A percentile compares a stretch with the other conserved stretches of the same genome.
Evolutionary conservation across 2,329 filamentous ascomycete species (phyloP).

Genomic region (Beauveria medogensis): DNA sequence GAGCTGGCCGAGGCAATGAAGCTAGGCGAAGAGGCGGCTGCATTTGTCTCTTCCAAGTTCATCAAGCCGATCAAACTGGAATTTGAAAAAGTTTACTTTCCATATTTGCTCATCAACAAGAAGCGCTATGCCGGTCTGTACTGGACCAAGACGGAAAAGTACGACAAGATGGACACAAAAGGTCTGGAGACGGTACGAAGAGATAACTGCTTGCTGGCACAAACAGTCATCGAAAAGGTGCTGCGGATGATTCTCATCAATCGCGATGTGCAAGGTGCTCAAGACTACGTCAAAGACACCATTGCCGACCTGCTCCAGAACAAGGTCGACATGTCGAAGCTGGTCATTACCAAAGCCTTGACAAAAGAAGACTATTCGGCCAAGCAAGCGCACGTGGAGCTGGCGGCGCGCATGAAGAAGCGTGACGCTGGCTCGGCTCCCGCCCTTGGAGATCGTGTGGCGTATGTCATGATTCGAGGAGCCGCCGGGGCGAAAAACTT

Average conservation of each 20-base stretch:
- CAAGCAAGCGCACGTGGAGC: slow-evolving; percentile 93
- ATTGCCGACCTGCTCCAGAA: slow-evolving; percentile 95
- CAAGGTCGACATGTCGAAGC: slow-evolving; percentile 97
- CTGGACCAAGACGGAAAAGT: slow-evolving; percentile 91
- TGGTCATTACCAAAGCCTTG: slow-evolving; percentile 96
- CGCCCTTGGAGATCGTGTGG: slow-evolving; percentile 86
- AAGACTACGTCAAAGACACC: slow-evolving; percentile 95
- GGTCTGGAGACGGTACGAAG: slow-evolving; percentile 96
- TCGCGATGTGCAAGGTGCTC: slow-evolving; percentile 78
- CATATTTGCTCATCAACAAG: slow-evolving; percentile 98
- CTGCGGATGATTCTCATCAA: slow-evolving; percentile 94
- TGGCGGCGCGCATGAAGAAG: slow-evolving; percentile 94
- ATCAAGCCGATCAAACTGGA: slow-evolving; percentile 96
- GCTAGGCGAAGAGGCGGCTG: slow-evolving; percentile 84
- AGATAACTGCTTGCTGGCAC: slow-evolving; percentile 92
- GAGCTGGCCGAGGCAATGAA: slow-evolving; percentile 88
- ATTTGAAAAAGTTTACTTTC: slow-evolving; percentile 98
- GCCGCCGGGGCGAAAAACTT: slow-evolving; percentile 87
- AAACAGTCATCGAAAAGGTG: slow-evolving; percentile 96
- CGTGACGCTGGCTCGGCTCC: slow-evolving; percentile 92
- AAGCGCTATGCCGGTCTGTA: slow-evolving; percentile 97
- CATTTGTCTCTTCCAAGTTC: slow-evolving; percentile 85
- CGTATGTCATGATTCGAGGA: slow-evolving; percentile 96
- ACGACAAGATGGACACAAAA: slow-evolving; percentile 99
- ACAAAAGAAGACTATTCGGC: slow-evolving; percentile 83